These are phyloP conservation scores for Termitomyces sp. DNA, from an alignment of 1,284 basidiomycete genomes.

Conservation along the genomic window DNA sequence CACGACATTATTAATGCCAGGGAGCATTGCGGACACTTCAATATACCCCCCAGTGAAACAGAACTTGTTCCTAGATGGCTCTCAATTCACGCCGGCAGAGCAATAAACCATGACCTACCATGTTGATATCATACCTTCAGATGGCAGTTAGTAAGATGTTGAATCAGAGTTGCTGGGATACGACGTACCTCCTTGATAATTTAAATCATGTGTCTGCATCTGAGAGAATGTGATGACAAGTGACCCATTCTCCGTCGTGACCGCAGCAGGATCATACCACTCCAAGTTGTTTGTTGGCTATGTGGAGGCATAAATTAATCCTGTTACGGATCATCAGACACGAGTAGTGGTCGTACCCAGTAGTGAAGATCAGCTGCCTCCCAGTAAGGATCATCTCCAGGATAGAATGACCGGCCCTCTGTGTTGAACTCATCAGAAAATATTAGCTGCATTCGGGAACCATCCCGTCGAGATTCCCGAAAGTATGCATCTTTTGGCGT, in stretches of 20 bases:
- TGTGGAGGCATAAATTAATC: background rate
- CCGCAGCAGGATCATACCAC: constrained; percentile 69
- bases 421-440: constrained; percentile 81
- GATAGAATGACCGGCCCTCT: constrained; percentile 67
- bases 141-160: background rate
- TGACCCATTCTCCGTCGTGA: constrained; percentile 75
- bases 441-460: constrained; percentile 39
- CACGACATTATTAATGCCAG: constrained; percentile 49
- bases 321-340: background rate
- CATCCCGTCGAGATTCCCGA: constrained; percentile 46
- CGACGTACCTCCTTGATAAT: constrained; percentile 62
- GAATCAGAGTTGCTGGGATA: background rate
- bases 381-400: constrained; percentile 61
- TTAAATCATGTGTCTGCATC: constrained; percentile 62
- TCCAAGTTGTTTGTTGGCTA: constrained; percentile 58
- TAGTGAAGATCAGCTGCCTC: constrained; percentile 71
- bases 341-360: constrained; percentile 39
- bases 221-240: constrained; percentile 76
- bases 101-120: constrained; percentile 26
- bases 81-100: background rate
- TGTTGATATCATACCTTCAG: constrained; percentile 45
- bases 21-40: constrained; percentile 56
- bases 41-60: constrained; percentile 70
- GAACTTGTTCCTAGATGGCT: constrained; percentile 40
- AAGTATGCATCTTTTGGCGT: constrained; percentile 54